Conservation (phyloP, 768 basidiomycete species). For the Mrakia hoshinonis region DNA sequence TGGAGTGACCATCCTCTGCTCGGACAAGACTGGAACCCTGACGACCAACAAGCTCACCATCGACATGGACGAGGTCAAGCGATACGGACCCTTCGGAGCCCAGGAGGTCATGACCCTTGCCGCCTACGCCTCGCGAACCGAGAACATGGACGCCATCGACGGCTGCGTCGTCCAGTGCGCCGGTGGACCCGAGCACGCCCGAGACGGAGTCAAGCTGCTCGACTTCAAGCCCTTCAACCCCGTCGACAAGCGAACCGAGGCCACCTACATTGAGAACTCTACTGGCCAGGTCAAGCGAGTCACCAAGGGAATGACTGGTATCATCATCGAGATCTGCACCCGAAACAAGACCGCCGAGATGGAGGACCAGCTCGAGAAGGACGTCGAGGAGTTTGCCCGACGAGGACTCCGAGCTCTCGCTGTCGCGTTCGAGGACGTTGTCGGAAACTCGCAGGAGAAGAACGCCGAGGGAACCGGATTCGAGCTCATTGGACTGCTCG, state of each 20-base stretch:
- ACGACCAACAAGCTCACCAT: slow-evolving; percentile 99
- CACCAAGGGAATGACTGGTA: slow-evolving; percentile 99
- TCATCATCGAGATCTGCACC: slow-evolving; percentile 68
- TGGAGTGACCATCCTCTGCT: slow-evolving; percentile 96
- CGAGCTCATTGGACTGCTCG: slow-evolving; percentile 90
- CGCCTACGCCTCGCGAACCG: slow-evolving; percentile 92
- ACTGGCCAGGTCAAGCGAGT: slow-evolving; percentile 96
- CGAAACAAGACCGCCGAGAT: slow-evolving; percentile 93
- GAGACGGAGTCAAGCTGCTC: slow-evolving; percentile 85
- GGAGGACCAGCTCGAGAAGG: slow-evolving; percentile 82
- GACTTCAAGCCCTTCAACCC: slow-evolving; percentile 99
- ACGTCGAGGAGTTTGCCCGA: slow-evolving; percentile 89
- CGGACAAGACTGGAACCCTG: slow-evolving; percentile 95
- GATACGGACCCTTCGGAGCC: slow-evolving; percentile 76
- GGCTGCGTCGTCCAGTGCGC: slow-evolving; percentile 71
- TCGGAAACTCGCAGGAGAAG: slow-evolving; percentile 63
- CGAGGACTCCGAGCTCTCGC: slow-evolving; percentile 98
- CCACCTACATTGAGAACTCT: slow-evolving; percentile 89
- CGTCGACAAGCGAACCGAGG: slow-evolving; percentile 97
- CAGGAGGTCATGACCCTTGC: slow-evolving; percentile 89
- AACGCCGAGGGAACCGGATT: slow-evolving; percentile 83
- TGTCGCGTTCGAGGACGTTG: slow-evolving; percentile 87
- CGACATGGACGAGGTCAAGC: slow-evolving; percentile 81
- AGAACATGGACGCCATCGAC: slow-evolving; percentile 99
- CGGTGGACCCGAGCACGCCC: slow-evolving; percentile 63